Evolutionary conservation across 371 early-diverging fungal genomes (phyloP).

Genomic region (Mucor ambiguus): DNA sequence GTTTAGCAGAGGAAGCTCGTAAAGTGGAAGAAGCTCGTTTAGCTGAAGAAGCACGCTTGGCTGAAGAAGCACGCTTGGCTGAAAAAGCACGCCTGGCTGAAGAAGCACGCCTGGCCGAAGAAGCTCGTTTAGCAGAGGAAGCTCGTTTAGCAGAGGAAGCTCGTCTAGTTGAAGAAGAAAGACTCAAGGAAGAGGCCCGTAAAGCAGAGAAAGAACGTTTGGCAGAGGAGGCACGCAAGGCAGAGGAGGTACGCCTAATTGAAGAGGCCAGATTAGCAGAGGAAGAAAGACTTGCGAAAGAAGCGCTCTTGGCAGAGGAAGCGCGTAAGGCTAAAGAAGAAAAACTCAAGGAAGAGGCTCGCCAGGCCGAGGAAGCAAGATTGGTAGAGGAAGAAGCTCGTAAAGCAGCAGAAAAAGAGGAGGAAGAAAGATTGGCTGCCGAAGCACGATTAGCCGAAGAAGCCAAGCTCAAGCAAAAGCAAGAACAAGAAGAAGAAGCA

Average conservation of each 20-base stretch:
- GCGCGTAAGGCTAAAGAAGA: background rate
- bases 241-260: conserved; percentile 6
- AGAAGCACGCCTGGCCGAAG: background rate
- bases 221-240: background rate
- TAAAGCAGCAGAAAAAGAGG: conserved; percentile 1
- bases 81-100: conserved; percentile 15
- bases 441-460: conserved; percentile 8
- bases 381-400: conserved; percentile 9
- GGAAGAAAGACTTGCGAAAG: conserved; percentile 4
- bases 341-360: conserved; percentile 5
- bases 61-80: conserved; percentile 9
- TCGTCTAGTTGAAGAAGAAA: conserved; percentile 8
- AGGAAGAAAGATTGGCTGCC: conserved; percentile 14
- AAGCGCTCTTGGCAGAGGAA: conserved; percentile 2
- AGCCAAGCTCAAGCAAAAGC: background rate
- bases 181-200: too few species aligned
- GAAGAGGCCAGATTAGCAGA: too few species aligned
- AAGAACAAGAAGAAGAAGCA: conserved; percentile 26
- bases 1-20: conserved; percentile 4
- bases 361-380: background rate
- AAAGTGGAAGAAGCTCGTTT: conserved; percentile 7
- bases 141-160: too few species aligned
- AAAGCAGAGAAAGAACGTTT: background rate
- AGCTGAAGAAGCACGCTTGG: background rate
- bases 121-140: conserved; percentile 1